phyloP scores from a whole-genome alignment of 1,139 yeast genomes.

The Taphrina betulina region DNA sequence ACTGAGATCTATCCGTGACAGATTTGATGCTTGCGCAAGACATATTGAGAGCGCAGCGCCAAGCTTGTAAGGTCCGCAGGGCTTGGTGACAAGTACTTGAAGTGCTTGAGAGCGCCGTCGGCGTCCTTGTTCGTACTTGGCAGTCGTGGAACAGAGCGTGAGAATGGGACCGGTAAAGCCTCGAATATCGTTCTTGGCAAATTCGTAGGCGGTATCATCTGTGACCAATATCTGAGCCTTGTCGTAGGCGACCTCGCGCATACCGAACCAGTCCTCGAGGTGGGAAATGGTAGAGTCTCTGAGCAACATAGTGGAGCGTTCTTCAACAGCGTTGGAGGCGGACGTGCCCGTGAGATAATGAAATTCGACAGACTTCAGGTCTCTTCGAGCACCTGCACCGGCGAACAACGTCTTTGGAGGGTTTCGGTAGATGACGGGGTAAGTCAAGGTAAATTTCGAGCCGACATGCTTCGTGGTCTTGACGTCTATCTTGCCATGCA shows the following conservation, averaged over 20 bases:
- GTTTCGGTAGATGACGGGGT: constrained; percentile 2
- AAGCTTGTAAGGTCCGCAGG: constrained; percentile 22
- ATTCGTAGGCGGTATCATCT: constrained; percentile 1
- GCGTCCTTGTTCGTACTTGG: constrained; percentile 6
- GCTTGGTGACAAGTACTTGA: constrained; percentile 12
- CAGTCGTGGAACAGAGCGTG: constrained; percentile 8
- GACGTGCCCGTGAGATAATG: background rate
- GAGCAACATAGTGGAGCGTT: background rate
- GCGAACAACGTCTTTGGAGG: background rate
- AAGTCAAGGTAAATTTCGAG: constrained; percentile 9
- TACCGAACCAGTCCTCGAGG: constrained; percentile 10
- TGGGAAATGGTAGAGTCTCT: background rate
- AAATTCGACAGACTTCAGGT: background rate
- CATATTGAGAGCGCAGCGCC: constrained; percentile 3
- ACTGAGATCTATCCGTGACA: constrained; percentile 4
- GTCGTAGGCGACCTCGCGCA: background rate
- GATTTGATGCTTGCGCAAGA: background rate
- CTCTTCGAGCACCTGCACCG: constrained; percentile 10
- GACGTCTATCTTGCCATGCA: constrained; percentile 19
- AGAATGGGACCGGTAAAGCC: constrained; percentile 6
- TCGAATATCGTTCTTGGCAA: background rate
- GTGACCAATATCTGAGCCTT: constrained; percentile 4
- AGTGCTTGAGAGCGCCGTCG: background rate
- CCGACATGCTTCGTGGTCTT: background rate
- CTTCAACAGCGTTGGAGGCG: background rate